phyloP scores from a whole-genome alignment of 2,329 filamentous ascomycete species.

The Xylaria sp. region DNA sequence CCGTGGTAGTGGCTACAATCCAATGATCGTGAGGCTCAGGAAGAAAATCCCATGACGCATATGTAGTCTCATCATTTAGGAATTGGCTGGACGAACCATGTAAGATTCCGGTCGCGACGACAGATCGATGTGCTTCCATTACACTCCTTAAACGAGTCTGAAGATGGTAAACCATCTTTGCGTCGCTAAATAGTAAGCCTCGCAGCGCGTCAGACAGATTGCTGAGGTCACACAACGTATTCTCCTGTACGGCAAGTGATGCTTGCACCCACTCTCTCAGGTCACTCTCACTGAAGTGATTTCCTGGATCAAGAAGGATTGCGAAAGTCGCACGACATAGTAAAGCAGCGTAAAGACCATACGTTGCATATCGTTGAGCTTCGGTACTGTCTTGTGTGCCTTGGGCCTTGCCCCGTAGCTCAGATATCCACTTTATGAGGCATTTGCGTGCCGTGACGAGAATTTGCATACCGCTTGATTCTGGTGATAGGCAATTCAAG shows the following conservation, averaged over 20 bases:
- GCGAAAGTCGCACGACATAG: slow-evolving; percentile 57
- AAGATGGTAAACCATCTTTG: slow-evolving; percentile 56
- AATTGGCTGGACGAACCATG: slow-evolving; percentile 51
- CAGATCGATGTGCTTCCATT: slow-evolving; percentile 43
- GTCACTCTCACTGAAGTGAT: slow-evolving; percentile 33
- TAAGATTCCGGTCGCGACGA: slow-evolving; percentile 50
- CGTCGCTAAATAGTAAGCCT: slow-evolving; percentile 59
- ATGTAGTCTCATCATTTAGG: slow-evolving; percentile 27
- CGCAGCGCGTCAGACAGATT: slow-evolving; percentile 50
- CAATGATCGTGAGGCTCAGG: slow-evolving; percentile 40
- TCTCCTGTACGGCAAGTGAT: slow-evolving; percentile 58
- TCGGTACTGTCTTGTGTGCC: slow-evolving; percentile 34
- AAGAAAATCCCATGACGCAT: slow-evolving; percentile 50
- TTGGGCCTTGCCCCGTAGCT: slow-evolving; percentile 20
- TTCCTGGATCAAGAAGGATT: slow-evolving; percentile 21
- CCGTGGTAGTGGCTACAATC: slow-evolving; percentile 37
- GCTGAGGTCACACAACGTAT: slow-evolving; percentile 52
- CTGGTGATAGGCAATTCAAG: slow-evolving; percentile 24
- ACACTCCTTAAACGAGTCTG: slow-evolving; percentile 50
- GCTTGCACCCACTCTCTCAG: slow-evolving; percentile 42
- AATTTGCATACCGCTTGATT: too few relatives aligned
- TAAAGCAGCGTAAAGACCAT: slow-evolving; percentile 65
- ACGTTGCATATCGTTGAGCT: slow-evolving; percentile 52
- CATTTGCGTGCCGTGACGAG: slow-evolving; percentile 24
- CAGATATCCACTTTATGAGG: slow-evolving; percentile 28